phyloP scores from a whole-genome alignment of 2,329 filamentous ascomycete genomes.

The Cladobotryum mycophilum region DNA sequence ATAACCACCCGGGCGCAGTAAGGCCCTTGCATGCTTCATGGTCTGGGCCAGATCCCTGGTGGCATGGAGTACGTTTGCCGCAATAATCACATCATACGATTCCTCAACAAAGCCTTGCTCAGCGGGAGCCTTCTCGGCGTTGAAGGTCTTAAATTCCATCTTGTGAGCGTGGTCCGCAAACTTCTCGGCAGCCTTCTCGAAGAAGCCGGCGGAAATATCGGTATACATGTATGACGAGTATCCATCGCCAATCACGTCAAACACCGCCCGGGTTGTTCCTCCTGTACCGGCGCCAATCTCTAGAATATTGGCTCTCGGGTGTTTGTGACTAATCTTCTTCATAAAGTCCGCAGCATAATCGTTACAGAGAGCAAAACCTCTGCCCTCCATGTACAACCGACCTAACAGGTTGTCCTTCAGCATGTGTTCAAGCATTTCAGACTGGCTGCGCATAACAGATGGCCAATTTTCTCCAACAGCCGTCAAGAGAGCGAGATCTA shows the following conservation, averaged over 20 bases:
- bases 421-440: constrained; percentile 32
- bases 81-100: constrained; percentile 33
- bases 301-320: constrained; percentile 35
- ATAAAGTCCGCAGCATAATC: constrained; percentile 1
- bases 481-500: background rate
- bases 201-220: constrained; percentile 35
- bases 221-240: constrained; percentile 37
- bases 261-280: constrained; percentile 31
- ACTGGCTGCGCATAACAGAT: constrained; percentile 26
- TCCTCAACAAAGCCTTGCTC: constrained; percentile 24
- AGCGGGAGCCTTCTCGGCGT: constrained; percentile 16
- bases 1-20: constrained; percentile 40
- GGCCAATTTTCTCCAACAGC: constrained; percentile 26
- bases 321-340: constrained; percentile 27
- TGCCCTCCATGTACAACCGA: constrained; percentile 1
- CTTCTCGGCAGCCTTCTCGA: constrained; percentile 26
- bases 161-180: constrained; percentile 17
- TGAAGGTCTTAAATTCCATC: background rate
- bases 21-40: constrained; percentile 24
- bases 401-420: constrained; percentile 26
- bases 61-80: constrained; percentile 20
- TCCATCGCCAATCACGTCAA: constrained; percentile 22
- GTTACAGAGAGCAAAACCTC: background rate
- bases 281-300: constrained; percentile 37
- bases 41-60: constrained; percentile 14